Evolutionary conservation across 805 yeast genomes (phyloP).

Genomic region (Nakazawaea laoshanensis): DNA sequence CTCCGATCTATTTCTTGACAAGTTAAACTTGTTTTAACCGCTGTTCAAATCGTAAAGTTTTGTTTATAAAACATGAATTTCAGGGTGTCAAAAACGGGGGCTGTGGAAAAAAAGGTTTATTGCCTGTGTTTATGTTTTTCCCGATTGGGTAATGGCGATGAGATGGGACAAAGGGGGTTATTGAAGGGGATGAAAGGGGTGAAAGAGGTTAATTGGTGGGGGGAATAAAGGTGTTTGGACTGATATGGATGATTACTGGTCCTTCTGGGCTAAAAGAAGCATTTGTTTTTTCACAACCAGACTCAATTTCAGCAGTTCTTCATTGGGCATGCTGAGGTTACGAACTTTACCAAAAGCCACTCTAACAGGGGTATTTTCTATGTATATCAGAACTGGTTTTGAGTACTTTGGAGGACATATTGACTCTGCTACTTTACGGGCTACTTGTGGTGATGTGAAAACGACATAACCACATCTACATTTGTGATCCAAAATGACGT

Average conservation of each 20-base stretch:
- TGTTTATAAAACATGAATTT: no score
- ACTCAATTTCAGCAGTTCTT: constrained; percentile 40
- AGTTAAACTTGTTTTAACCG: no score
- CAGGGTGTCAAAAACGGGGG: no score
- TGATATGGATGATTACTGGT: constrained; percentile 11
- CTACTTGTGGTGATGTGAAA: constrained; percentile 39
- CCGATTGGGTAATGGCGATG: no score
- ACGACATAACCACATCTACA: constrained; percentile 60
- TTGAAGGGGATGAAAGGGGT: no score
- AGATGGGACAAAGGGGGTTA: no score
- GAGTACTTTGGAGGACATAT: constrained; percentile 10
- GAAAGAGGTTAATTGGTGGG: no score
- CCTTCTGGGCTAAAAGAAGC: constrained; percentile 41
- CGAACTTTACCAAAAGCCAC: constrained; percentile 47
- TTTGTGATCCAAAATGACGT: constrained; percentile 42
- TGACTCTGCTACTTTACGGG: constrained; percentile 34
- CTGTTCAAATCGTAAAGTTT: no score
- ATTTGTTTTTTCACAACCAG: constrained; percentile 43
- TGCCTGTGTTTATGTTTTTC: no score
- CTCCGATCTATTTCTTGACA: no score
- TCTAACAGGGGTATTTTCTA: constrained; percentile 35
- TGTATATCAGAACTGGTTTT: constrained; percentile 24
- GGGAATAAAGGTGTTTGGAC: no score
- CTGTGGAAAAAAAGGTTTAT: no score
- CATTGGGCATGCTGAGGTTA: constrained; percentile 30